A percentile compares a stretch with the other conserved stretches of the same genome.
Conservation (phyloP, 208 protist species). For the Leishmania turanica region DNA sequence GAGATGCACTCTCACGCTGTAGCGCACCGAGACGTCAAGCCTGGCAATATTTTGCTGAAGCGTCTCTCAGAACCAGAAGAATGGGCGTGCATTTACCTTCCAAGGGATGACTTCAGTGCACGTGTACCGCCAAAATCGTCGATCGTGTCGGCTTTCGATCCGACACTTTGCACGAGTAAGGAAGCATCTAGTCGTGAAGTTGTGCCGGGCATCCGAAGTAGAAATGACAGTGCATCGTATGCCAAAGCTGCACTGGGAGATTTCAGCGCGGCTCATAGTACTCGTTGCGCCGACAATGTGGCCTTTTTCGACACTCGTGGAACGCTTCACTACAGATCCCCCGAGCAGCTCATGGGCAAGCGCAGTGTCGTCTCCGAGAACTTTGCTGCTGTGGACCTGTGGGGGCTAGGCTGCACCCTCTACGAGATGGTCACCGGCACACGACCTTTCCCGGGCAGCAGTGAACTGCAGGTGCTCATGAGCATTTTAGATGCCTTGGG, state of each 20-base stretch:
- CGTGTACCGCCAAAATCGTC: background rate
- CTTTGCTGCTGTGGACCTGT: conserved; percentile 70
- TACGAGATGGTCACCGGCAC: conserved; percentile 67
- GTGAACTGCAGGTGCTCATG: conserved; percentile 69
- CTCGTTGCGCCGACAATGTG: conserved; percentile 7
- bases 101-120: background rate
- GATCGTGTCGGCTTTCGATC: background rate
- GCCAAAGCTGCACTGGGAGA: conserved; percentile 68
- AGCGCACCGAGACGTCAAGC: conserved; percentile 84
- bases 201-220: background rate
- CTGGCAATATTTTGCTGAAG: conserved; percentile 81
- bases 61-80: conserved; percentile 12
- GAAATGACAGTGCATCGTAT: background rate
- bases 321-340: conserved; percentile 81
- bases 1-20: conserved; percentile 65
- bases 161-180: background rate
- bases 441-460: conserved; percentile 53
- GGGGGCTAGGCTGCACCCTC: conserved; percentile 78
- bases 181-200: background rate
- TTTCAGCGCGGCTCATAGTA: conserved; percentile 72
- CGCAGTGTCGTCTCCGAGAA: conserved; percentile 28
- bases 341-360: conserved; percentile 71
- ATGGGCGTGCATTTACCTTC: conserved; percentile 18
- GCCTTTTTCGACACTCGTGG: conserved; percentile 43
- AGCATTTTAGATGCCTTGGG: conserved; percentile 59